Evolutionary conservation across 2,329 filamentous ascomycete species (phyloP).

Genomic region (Botrytis aclada): DNA sequence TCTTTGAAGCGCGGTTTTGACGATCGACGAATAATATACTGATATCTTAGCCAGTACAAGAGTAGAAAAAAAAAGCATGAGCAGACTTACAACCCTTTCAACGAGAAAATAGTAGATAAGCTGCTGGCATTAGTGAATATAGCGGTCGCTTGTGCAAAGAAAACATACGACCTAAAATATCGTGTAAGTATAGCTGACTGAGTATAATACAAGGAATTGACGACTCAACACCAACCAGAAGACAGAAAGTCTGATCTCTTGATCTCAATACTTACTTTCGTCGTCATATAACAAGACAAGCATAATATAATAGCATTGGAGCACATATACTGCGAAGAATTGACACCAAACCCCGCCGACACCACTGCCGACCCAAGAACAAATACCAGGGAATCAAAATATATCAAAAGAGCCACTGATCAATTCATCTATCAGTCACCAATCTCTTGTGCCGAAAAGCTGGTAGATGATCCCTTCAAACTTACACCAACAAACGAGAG

Average conservation of each 20-base stretch:
- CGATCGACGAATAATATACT: constrained; percentile 52
- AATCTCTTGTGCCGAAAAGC: neutral
- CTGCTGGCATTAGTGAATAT: constrained; percentile 22
- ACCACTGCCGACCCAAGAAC: constrained; percentile 56
- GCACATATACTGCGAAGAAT: constrained; percentile 50
- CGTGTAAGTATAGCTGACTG: neutral
- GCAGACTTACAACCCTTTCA: constrained; percentile 52
- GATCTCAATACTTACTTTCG: constrained; percentile 48
- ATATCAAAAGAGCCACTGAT: constrained; percentile 58
- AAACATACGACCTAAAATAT: neutral
- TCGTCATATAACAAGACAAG: constrained; percentile 59
- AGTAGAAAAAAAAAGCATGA: neutral
- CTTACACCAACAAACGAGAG: constrained; percentile 34
- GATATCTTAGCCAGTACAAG: neutral
- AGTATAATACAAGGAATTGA: no score
- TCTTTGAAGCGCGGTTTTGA: constrained; percentile 52
- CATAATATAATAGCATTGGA: constrained; percentile 59
- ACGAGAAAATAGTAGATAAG: constrained; percentile 64
- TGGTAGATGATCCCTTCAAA: neutral
- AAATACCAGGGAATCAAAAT: constrained; percentile 58
- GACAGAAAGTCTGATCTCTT: neutral
- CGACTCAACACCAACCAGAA: neutral
- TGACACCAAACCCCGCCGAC: constrained; percentile 55
- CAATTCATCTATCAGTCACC: neutral
- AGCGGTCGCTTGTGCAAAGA: neutral